Evolutionary conservation across 2,329 filamentous ascomycete species (phyloP), one percentile per base, ranked within the genome.

Genomic region (Bipolaris zeicola): DNA sequence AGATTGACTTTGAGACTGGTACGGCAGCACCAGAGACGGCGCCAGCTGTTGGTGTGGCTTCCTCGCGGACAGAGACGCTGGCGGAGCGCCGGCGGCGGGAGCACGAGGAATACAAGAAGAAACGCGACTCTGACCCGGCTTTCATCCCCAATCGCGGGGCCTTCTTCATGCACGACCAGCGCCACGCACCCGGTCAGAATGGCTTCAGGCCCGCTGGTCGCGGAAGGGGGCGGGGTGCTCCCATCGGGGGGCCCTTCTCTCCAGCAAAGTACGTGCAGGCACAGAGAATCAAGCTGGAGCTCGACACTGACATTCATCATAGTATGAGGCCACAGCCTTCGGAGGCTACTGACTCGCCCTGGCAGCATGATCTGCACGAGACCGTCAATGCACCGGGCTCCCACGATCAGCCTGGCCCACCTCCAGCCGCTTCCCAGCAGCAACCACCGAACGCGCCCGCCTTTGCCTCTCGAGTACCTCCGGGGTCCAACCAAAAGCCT

Each of bases 111-210:
- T 96, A 96, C 79, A 88, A 89, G 78, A 91, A 89, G 78, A 91
- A 91, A 76, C 86, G 91, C 66, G 92, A 96, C 72, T 88, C 91
- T 67, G 92, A 96, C 75, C 94, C 94, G 34, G 88, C 93, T 10
- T 96, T 96, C 78, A 94, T 97, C 52, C 94, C 95, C 51, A 97
- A 96, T 71, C 84, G 94, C 64, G 95, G 95, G 57, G 89, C 91
- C 60, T 98, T 98, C 81, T 98, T 97, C 80, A 92, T 98, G 86
- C 94, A 98, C 76, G 95, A 98, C 74, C 91, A 95, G 70, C 86
- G 92, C 60, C 86, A 89, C 53, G 89, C 89, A n/a, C 85, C 88
- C 42, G 86, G 87, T 63, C 85, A 88, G 50, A 94, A 93, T 76
- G 89, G 89, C 50, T 92, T 94, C 76, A 83, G 90, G 55, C 85